phyloP scores from a whole-genome alignment of 129 eudicot species.

The Deinandra increscens region DNA sequence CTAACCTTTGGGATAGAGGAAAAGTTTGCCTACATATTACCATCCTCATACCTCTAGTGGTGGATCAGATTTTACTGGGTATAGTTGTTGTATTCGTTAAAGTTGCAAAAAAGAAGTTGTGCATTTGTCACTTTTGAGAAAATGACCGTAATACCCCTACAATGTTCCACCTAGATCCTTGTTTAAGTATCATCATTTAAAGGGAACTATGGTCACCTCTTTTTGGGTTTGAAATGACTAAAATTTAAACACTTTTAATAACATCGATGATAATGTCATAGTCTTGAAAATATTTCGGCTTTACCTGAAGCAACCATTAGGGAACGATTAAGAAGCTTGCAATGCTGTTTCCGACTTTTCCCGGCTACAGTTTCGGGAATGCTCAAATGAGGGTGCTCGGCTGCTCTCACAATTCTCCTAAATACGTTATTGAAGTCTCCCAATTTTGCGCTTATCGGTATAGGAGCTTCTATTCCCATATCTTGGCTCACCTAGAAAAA shows the following conservation, averaged over 20 bases:
- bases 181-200: too few species aligned
- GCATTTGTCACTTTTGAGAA: too few species aligned
- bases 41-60: too few species aligned
- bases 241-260: background rate
- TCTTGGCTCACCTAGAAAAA: conserved; percentile 78
- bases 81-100: too few species aligned
- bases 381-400: conserved; percentile 94
- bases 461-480: conserved; percentile 95
- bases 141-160: too few species aligned
- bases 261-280: background rate
- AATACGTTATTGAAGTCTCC: conserved; percentile 77
- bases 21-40: too few species aligned
- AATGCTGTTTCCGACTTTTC: conserved; percentile 76
- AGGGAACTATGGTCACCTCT: too few species aligned
- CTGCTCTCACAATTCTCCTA: conserved; percentile 71
- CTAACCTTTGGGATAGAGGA: too few species aligned
- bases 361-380: conserved; percentile 98
- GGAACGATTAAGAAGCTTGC: conserved; percentile 71
- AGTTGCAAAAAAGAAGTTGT: too few species aligned
- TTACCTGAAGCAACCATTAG: conserved; percentile 77
- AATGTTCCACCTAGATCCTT: too few species aligned
- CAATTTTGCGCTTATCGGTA: conserved; percentile 77
- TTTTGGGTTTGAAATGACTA: too few species aligned
- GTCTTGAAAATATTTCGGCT: background rate
- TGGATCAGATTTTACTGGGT: too few species aligned